Conservation (phyloP, 345 rosid species). For the Bretschneidera sinensis region DNA sequence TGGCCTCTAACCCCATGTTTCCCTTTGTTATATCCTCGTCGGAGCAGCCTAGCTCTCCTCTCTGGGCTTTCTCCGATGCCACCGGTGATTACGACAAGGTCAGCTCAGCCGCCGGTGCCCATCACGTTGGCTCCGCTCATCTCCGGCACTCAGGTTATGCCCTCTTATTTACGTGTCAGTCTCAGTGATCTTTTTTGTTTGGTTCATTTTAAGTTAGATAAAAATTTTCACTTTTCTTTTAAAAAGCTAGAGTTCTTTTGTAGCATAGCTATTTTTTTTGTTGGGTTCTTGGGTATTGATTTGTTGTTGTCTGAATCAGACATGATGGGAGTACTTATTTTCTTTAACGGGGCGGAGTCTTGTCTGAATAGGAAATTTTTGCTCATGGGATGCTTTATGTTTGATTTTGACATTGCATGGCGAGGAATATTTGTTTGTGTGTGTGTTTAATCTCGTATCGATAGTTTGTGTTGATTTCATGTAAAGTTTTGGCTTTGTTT, state of each 20-base stretch:
- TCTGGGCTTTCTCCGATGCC: conserved; percentile 77
- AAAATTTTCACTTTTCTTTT: too few species aligned
- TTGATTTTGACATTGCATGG: not conserved
- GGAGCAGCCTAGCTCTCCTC: conserved; percentile 83
- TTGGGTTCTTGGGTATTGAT: not conserved
- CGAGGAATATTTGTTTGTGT: not conserved
- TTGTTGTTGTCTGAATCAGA: not conserved
- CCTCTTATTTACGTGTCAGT: conserved; percentile 51
- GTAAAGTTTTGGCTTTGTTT: not conserved
- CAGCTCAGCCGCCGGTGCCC: conserved; percentile 21
- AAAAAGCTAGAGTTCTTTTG: not conserved
- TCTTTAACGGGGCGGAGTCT: too few species aligned
- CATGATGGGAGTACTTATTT: too few species aligned
- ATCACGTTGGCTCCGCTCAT: conserved; percentile 8
- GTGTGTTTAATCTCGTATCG: not conserved
- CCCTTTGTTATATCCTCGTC: conserved; percentile 48
- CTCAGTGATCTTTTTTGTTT: not conserved
- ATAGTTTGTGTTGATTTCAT: not conserved
- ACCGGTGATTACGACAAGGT: conserved; percentile 22
- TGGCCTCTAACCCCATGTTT: conserved; percentile 48
- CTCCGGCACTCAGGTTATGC: conserved; percentile 45
- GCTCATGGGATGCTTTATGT: not conserved
- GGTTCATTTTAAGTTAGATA: too few species aligned
- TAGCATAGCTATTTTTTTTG: not conserved
- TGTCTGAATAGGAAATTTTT: too few species aligned